These are phyloP conservation scores for Mrakia frigida DNA, from an alignment of 768 basidiomycete species.

Conservation along the genomic window DNA sequence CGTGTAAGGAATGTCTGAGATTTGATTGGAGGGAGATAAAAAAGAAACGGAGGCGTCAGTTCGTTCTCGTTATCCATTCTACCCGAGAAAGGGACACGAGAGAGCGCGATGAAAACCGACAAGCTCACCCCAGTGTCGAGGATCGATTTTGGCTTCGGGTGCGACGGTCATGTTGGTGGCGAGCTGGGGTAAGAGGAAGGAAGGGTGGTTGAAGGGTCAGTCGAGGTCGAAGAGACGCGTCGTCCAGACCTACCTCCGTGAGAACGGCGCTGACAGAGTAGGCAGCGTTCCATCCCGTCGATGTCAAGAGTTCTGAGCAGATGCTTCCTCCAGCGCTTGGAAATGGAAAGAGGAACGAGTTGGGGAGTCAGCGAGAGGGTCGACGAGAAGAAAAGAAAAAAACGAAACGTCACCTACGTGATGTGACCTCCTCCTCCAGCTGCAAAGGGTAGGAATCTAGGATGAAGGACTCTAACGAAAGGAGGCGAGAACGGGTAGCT, in stretches of 20 bases:
- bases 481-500: conserved; percentile 65
- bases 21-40: background rate
- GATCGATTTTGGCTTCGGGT: background rate
- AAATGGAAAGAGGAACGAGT: background rate
- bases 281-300: background rate
- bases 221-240: background rate
- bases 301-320: background rate
- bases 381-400: background rate
- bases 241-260: background rate
- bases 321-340: background rate
- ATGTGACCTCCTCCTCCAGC: conserved; percentile 67
- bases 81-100: background rate
- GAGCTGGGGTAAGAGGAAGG: background rate
- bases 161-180: conserved; percentile 8
- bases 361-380: background rate
- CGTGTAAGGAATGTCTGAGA: background rate
- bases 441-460: conserved; percentile 65
- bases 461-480: conserved; percentile 69
- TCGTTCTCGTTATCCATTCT: background rate
- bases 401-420: too few species aligned
- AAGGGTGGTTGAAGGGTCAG: background rate
- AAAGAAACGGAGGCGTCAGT: background rate
- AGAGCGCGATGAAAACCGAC: background rate
- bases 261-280: background rate
- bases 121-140: background rate